These are phyloP conservation scores for Pythium insidiosum DNA, from an alignment of 352 stramenopile genomes.

Conservation along the genomic window DNA sequence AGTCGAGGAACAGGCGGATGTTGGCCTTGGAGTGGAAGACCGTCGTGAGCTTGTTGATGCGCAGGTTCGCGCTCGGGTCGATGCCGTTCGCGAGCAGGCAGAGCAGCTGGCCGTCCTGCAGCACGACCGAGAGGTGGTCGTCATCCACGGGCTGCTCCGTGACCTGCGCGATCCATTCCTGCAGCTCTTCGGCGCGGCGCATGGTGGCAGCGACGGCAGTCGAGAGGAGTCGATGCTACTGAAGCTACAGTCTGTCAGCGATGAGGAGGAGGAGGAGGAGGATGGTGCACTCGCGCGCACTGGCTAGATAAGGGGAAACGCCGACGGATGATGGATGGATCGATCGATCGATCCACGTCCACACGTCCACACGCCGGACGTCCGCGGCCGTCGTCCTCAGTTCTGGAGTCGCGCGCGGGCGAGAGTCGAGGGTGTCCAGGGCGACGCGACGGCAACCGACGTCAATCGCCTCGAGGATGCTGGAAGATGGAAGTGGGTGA, in stretches of 20 bases:
- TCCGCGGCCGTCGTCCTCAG: no score
- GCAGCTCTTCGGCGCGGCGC: conserved; percentile 70
- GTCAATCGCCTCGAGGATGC: neutral
- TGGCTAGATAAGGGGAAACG: no score
- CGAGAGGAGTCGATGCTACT: neutral
- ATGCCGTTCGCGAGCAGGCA: conserved; percentile 81
- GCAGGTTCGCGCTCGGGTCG: conserved; percentile 63
- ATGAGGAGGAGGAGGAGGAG: neutral
- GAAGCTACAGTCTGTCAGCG: neutral
- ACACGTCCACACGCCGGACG: no score
- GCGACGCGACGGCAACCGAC: neutral
- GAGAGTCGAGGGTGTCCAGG: no score
- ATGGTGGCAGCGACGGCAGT: conserved; percentile 15
- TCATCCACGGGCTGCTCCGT: conserved; percentile 59
- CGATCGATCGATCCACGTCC: no score
- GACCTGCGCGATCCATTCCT: conserved; percentile 80
- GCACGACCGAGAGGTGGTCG: conserved; percentile 73
- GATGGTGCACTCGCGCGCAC: neutral
- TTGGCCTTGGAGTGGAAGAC: conserved; percentile 86
- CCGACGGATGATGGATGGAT: no score
- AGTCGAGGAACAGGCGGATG: conserved; percentile 75
- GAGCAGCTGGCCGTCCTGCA: conserved; percentile 81
- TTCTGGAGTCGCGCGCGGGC: no score
- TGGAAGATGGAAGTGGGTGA: neutral
- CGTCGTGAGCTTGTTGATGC: conserved; percentile 85